Evolutionary conservation across 345 rosid species (phyloP).

Genomic region (Gynandropsis gynandra): DNA sequence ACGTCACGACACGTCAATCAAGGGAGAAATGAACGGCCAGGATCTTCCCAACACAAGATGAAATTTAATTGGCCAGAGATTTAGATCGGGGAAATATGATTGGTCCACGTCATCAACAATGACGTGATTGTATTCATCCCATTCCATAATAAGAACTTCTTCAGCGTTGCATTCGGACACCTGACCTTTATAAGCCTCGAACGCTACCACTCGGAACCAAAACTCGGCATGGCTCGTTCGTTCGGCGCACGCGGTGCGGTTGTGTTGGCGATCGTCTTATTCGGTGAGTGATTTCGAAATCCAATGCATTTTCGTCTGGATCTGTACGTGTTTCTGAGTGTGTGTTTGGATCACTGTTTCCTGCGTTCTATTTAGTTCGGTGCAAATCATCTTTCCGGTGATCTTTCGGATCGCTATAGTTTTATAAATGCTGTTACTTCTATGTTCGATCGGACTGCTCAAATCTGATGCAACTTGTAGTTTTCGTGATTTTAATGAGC

Average conservation of each 20-base stretch:
- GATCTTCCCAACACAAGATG: conserved; percentile 38
- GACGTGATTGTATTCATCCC: conserved; percentile 14
- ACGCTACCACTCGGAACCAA: not conserved
- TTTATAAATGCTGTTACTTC: not conserved
- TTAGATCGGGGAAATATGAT: not conserved
- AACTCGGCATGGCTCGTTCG: too few species aligned
- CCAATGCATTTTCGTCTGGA: conserved; percentile 36
- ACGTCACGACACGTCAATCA: too few species aligned
- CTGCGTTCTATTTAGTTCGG: not conserved
- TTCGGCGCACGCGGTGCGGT: conserved; percentile 22
- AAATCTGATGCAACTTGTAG: not conserved
- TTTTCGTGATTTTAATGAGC: not conserved
- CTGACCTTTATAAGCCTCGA: conserved; percentile 10
- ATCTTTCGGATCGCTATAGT: not conserved
- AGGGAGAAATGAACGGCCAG: conserved; percentile 28
- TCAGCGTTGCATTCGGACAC: not conserved
- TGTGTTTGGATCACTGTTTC: conserved; percentile 34
- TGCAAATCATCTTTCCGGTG: not conserved
- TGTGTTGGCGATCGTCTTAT: conserved; percentile 21
- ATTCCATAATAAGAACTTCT: not conserved
- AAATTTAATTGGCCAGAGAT: conserved; percentile 31
- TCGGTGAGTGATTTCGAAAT: conserved; percentile 20
- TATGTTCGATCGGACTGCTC: not conserved
- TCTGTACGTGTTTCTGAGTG: conserved; percentile 4
- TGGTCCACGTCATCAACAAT: conserved; percentile 16